Evolutionary conservation across 2,329 filamentous ascomycete genomes (phyloP), one percentile per base, ranked within the genome.

Genomic region (Ramularia collo-cygni): DNA sequence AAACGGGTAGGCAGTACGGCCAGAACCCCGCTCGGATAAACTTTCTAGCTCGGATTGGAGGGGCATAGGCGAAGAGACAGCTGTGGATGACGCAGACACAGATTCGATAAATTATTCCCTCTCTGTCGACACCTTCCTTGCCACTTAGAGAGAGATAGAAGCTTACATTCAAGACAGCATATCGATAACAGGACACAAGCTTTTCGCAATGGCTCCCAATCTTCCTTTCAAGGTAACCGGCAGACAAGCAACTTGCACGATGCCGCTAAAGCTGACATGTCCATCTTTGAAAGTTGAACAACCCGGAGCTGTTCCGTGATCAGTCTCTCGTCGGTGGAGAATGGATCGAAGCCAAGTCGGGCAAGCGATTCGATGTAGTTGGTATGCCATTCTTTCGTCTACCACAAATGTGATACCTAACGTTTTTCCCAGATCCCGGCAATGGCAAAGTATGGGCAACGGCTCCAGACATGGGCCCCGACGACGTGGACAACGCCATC

Each of bases 401-500:
- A n/a, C 26, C 9, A 39, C 8, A 15, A 21, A 24, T 12, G n/a
- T 35, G 12, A 38, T 13, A 4, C 26, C 27, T 18, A 24, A 30
- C 43, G 36, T 44, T 31, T n/a, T 8, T 32, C 19, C 7, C 44
- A 77, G 75, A 73, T 43, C 70, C 70, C 16, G 70, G 70, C 35
- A 72, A 62, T 38, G 69, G 68, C 52, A 68, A 71, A 46, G 48
- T 64, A 15, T 73, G 68, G 68, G 67, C 63, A 19, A 66, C 65
- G 30, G 68, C 65, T 24, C 69, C 70, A 4, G 65, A 62, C 32
- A 71, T 67, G 51, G 64, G 66, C 21, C 64, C 68, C 13, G 74
- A 76, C 29, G 81, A 84, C 59, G 78, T 82, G 39, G 73, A 80
- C 43, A 60, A 59, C 4, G 74, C 79, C 2, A 77, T 83, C 5